A percentile compares a stretch with the other conserved stretches of the same genome.
Conservation (phyloP, 2,329 filamentous ascomycete genomes). For the Penicillium sp. region DNA sequence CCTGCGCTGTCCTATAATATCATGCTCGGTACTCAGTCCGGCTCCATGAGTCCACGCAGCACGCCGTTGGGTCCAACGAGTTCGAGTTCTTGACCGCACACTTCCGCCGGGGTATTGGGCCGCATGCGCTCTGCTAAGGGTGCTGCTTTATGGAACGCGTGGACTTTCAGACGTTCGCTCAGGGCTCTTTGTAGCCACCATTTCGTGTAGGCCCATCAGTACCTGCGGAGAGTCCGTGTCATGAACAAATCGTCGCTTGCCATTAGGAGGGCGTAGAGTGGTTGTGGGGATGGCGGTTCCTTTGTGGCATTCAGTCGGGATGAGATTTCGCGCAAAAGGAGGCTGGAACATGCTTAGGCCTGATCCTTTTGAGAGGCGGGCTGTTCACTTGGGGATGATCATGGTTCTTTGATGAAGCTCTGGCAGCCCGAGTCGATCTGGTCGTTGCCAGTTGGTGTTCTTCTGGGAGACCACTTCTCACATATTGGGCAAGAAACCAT, state of each 20-base stretch:
- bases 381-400: slow-evolving; percentile 45
- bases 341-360: slow-evolving; percentile 56
- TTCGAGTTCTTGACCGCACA: slow-evolving; percentile 88
- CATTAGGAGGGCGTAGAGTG: slow-evolving; percentile 26
- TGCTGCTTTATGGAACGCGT: slow-evolving; percentile 63
- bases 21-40: slow-evolving; percentile 85
- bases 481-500: slow-evolving; percentile 80
- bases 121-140: slow-evolving; percentile 94
- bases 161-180: slow-evolving; percentile 61
- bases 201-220: slow-evolving; percentile 25
- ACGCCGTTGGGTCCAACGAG: slow-evolving; percentile 83
- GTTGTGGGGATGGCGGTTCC: slow-evolving; percentile 26
- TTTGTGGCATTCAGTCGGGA: slow-evolving; percentile 23
- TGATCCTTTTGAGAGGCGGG: slow-evolving; percentile 38
- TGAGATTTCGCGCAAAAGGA: slow-evolving; percentile 44
- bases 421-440: slow-evolving; percentile 85
- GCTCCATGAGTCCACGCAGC: slow-evolving; percentile 78
- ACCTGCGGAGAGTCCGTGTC: slow-evolving; percentile 23
- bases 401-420: slow-evolving; percentile 55
- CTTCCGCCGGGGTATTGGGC: slow-evolving; percentile 75
- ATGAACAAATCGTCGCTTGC: slow-evolving; percentile 34
- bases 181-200: slow-evolving; percentile 37
- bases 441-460: slow-evolving; percentile 82
- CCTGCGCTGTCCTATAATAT: slow-evolving; percentile 67
- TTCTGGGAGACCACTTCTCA: slow-evolving; percentile 50